phyloP scores from a whole-genome alignment of 805 yeast genomes.

The Suhomyces sp. region DNA sequence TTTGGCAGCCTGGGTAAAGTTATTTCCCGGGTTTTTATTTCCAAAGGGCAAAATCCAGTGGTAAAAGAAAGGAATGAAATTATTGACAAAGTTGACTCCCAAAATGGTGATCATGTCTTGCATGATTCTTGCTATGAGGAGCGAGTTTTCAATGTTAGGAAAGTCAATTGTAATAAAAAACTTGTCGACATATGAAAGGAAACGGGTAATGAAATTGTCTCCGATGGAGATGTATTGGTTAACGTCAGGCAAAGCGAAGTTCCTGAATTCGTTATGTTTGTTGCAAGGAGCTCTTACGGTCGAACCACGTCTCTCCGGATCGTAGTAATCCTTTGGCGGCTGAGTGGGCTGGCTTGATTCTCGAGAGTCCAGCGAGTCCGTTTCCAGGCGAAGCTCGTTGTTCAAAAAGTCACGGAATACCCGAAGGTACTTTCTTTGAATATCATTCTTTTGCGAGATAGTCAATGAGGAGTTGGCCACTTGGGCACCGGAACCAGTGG shows the following conservation, averaged over 20 bases:
- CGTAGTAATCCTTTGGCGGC: not conserved
- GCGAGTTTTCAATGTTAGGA: constrained; percentile 22
- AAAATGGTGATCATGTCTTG: constrained; percentile 24
- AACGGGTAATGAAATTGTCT: constrained; percentile 41
- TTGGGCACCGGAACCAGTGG: constrained; percentile 1
- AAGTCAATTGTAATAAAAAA: constrained; percentile 23
- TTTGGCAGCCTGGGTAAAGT: constrained; percentile 11
- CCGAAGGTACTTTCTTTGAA: constrained; percentile 40
- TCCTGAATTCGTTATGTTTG: constrained; percentile 11
- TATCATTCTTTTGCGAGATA: constrained; percentile 21
- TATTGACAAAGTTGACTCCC: constrained; percentile 47
- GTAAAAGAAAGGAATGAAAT: constrained; percentile 44
- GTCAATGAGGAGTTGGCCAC: constrained; percentile 13
- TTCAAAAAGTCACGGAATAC: constrained; percentile 36
- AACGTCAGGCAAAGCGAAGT: constrained; percentile 36
- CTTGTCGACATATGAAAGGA: constrained; percentile 35
- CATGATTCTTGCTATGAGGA: constrained; percentile 20
- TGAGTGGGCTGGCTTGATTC: not conserved
- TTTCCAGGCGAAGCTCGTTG: constrained; percentile 22
- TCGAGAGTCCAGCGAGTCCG: not conserved
- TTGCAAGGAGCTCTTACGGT: constrained; percentile 9
- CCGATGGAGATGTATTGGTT: constrained; percentile 39
- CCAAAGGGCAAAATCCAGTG: constrained; percentile 36
- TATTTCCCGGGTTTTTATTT: constrained; percentile 1
- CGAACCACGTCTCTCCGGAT: not conserved